Evolutionary conservation across 164 flowering plant species (phyloP).

Genomic region (Magnolia kwangsiensis): DNA sequence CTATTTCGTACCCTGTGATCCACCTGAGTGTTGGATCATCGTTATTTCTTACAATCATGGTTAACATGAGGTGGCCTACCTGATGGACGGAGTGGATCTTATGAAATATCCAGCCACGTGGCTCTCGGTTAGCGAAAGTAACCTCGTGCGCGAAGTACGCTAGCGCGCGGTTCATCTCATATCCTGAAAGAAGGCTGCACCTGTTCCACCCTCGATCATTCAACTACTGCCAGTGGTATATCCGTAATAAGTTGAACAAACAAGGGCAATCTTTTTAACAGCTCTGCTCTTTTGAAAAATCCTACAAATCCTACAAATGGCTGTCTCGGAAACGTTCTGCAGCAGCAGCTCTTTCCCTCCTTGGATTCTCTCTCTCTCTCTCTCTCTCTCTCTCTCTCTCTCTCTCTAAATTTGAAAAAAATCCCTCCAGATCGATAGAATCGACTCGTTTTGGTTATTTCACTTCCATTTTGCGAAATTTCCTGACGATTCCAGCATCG

Average conservation of each 20-base stretch:
- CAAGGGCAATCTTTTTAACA: not conserved
- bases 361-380: no score
- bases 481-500: not conserved
- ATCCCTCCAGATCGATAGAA: not conserved
- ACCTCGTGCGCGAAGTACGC: no score
- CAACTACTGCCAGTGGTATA: not conserved
- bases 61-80: no score
- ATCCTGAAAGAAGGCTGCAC: not conserved
- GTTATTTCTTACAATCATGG: no score
- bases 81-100: no score
- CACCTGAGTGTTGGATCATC: no score
- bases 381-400: not conserved
- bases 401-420: not conserved
- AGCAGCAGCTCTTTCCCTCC: not conserved
- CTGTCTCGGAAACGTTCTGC: not conserved
- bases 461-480: not conserved
- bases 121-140: no score
- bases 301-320: not conserved
- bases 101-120: no score
- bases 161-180: no score
- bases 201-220: not conserved
- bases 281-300: not conserved
- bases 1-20: no score
- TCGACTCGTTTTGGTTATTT: not conserved
- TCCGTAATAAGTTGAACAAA: not conserved